Evolutionary conservation across 2,329 filamentous ascomycete species (phyloP).

Genomic region (Rhinocladiella similis): DNA sequence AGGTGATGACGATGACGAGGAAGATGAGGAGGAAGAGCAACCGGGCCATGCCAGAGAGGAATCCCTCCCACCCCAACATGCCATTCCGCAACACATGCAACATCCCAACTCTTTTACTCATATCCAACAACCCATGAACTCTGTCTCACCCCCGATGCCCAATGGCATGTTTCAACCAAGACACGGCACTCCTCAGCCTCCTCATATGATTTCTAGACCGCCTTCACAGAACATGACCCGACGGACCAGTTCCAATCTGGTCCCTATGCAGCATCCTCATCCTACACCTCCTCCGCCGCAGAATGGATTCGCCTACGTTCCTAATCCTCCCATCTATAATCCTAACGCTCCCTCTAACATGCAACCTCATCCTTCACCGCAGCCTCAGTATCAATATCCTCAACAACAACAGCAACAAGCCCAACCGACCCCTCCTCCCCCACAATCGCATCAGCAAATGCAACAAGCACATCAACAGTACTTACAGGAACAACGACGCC

Average conservation of each 20-base stretch:
- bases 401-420: conserved; percentile 45
- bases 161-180: conserved; percentile 74
- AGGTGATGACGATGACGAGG: conserved; percentile 79
- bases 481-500: conserved; percentile 72
- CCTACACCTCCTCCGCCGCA: conserved; percentile 61
- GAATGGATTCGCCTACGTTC: conserved; percentile 80
- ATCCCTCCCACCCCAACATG: conserved; percentile 48
- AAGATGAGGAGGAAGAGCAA: conserved; percentile 58
- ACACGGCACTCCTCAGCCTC: conserved; percentile 79
- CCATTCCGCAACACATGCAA: conserved; percentile 64
- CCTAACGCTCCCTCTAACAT: conserved; percentile 52
- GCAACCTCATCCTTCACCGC: conserved; percentile 35
- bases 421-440: conserved; percentile 46
- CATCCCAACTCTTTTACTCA: conserved; percentile 71
- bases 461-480: conserved; percentile 66
- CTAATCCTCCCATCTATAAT: conserved; percentile 83
- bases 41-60: conserved; percentile 69
- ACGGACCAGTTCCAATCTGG: conserved; percentile 72
- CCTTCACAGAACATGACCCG: conserved; percentile 78
- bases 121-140: conserved; percentile 78
- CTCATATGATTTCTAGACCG: conserved; percentile 68
- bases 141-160: conserved; percentile 82
- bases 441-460: conserved; percentile 41
- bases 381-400: conserved; percentile 38
- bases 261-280: conserved; percentile 62